Evolutionary conservation across 345 rosid genomes (phyloP).

Genomic region (Arabis hirsuta): DNA sequence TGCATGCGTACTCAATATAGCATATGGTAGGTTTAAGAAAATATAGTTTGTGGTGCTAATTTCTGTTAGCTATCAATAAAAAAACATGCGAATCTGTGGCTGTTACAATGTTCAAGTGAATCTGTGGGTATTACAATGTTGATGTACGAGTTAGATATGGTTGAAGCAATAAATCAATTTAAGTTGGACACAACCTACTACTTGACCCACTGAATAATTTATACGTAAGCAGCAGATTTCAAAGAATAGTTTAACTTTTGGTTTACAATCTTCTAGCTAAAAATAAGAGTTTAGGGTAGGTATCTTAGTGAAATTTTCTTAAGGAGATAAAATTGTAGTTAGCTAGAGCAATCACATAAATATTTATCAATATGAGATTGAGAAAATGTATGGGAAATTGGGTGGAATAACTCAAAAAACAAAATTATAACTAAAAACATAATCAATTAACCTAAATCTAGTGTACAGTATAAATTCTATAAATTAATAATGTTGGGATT

Average conservation of each 20-base stretch:
- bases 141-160: neutral
- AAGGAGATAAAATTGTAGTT: too few relatives aligned
- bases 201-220: slow-evolving; percentile 15
- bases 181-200: slow-evolving; percentile 4
- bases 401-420: too few relatives aligned
- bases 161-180: neutral
- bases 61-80: neutral
- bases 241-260: neutral
- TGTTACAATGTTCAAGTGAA: slow-evolving; percentile 6
- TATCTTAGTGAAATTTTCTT: too few relatives aligned
- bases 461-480: too few relatives aligned
- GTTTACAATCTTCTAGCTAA: slow-evolving; percentile 9
- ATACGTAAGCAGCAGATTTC: neutral
- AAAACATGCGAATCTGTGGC: slow-evolving; percentile 9
- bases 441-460: too few relatives aligned
- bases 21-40: slow-evolving; percentile 18
- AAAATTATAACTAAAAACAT: too few relatives aligned
- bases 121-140: slow-evolving; percentile 2
- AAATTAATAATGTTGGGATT: too few relatives aligned
- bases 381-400: too few relatives aligned
- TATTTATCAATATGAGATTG: too few relatives aligned
- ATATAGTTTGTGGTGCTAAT: slow-evolving; percentile 18
- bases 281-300: neutral
- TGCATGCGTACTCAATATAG: neutral
- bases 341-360: too few relatives aligned